Conservation (phyloP, 2,329 filamentous ascomycete species). For the Volutella citrinella region DNA sequence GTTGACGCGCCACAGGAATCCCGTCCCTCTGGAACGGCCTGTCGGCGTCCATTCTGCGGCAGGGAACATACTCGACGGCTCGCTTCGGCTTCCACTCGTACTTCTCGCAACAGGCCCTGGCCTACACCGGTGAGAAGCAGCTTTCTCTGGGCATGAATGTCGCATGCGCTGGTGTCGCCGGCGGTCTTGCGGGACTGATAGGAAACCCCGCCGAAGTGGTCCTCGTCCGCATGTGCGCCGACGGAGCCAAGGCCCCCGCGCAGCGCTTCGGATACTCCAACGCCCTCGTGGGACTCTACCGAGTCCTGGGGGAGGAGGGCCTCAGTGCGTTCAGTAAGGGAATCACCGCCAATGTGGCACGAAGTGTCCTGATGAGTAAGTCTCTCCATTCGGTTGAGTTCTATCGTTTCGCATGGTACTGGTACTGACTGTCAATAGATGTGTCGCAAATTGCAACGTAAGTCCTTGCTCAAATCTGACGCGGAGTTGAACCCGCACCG, state of each 20-base stretch:
- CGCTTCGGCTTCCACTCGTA: slow-evolving; percentile 41
- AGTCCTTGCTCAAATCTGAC: too few species aligned
- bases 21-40: slow-evolving; percentile 41
- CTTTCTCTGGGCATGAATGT: slow-evolving; percentile 34
- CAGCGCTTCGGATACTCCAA: slow-evolving; percentile 39
- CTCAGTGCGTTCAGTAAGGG: slow-evolving; percentile 36
- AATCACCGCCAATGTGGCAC: slow-evolving; percentile 36
- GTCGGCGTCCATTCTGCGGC: slow-evolving; percentile 42
- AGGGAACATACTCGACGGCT: slow-evolving; percentile 43
- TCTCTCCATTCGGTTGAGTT: slow-evolving; percentile 3
- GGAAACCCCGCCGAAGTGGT: slow-evolving; percentile 45
- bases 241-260: slow-evolving; percentile 35
- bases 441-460: slow-evolving; percentile 44
- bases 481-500: accelerated
- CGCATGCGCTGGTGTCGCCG: slow-evolving; percentile 37
- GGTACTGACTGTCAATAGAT: slow-evolving; percentile 27
- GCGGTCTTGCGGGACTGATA: slow-evolving; percentile 40
- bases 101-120: slow-evolving; percentile 28
- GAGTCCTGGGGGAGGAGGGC: slow-evolving; percentile 34
- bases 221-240: slow-evolving; percentile 44
- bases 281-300: slow-evolving; percentile 29
- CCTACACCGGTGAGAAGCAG: slow-evolving; percentile 25
- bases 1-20: too few species aligned
- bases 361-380: slow-evolving; percentile 44
- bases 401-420: too few species aligned